Evolutionary conservation across 306 rosid species (phyloP), one percentile per base, ranked within the genome.

Genomic region (Ormosia semicastrata): DNA sequence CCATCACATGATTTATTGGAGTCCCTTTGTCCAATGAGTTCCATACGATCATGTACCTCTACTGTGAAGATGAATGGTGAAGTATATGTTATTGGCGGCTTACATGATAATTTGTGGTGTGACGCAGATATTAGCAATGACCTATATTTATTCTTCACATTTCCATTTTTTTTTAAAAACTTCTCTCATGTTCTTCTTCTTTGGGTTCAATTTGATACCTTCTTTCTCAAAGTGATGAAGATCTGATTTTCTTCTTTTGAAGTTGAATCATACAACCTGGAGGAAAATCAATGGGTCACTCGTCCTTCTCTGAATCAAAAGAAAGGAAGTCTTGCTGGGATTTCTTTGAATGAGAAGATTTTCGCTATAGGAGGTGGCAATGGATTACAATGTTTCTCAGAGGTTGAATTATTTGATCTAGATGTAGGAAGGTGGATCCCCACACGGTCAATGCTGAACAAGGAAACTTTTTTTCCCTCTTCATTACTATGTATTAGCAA

Each of bases 351-450:
- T 75, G 78, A 73, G 67, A 84, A 73, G 75, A 82, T 86, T 73
- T 89, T 82, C 64, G 87, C 87, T 44, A 84, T 86, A 76, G 92
- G 92, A 63, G 92, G 90, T 46, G 87, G 86, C 58, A 64, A 82
- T 73, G 87, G 83, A 12, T 58, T 41, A 77, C 76, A 87, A 66
- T 82, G 80, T 66, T 82, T 87, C 18, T 81, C 89, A 32, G 86
- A 85, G 56, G 90, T 89, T 69, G 89, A 89, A 39, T 64, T 76
- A 59, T 80, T 84, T 58, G 87, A 84, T 72, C 65, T 69, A 37
- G 58, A 80, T 43, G 32, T 44, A 36, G 90, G 83, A 82, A 79
- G 78, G 81, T 89, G 90, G 92, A 87, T 84, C 60, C 82, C 74
- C 18, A 37, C 73, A 40, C 52, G 5, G 50, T 50, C 89, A 54